Percentiles rank a stretch among this genome's conserved stretches.
phyloP scores from a whole-genome alignment of 768 basidiomycete species.

The Naematelia encephala region DNA sequence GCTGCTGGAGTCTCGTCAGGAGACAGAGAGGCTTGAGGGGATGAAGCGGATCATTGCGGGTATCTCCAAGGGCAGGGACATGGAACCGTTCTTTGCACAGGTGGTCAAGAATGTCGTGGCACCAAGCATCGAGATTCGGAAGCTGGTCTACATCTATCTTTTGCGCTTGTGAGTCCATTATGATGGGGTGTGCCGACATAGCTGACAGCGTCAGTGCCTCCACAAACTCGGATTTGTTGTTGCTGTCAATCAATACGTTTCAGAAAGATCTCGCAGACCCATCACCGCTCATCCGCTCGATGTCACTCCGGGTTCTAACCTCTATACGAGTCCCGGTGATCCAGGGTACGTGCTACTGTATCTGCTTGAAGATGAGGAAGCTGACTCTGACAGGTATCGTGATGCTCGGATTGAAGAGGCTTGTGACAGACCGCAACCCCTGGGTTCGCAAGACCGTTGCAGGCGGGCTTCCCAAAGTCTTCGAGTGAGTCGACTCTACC shows the following conservation, averaged over 20 bases:
- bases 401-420: constrained; percentile 80
- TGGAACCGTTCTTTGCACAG: constrained; percentile 89
- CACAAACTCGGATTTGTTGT: constrained; percentile 86
- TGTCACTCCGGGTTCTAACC: constrained; percentile 89
- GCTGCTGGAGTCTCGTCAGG: constrained; percentile 82
- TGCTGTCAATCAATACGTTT: constrained; percentile 96
- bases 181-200: neutral
- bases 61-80: constrained; percentile 86
- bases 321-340: constrained; percentile 90
- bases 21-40: constrained; percentile 87
- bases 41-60: constrained; percentile 94
- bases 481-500: constrained; percentile 57
- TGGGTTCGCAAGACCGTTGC: constrained; percentile 93
- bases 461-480: constrained; percentile 80
- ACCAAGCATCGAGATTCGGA: constrained; percentile 85
- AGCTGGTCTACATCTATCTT: constrained; percentile 94
- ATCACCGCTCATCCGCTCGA: constrained; percentile 90
- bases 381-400: constrained; percentile 41
- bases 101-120: constrained; percentile 97
- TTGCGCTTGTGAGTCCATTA: constrained; percentile 63
- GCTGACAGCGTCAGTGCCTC: constrained; percentile 57
- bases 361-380: neutral
- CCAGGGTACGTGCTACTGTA: constrained; percentile 40
- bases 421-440: constrained; percentile 83
- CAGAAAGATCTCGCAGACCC: constrained; percentile 91